Conservation (phyloP, 1,284 basidiomycete species). For the Sanguinoderma infundibulare region DNA sequence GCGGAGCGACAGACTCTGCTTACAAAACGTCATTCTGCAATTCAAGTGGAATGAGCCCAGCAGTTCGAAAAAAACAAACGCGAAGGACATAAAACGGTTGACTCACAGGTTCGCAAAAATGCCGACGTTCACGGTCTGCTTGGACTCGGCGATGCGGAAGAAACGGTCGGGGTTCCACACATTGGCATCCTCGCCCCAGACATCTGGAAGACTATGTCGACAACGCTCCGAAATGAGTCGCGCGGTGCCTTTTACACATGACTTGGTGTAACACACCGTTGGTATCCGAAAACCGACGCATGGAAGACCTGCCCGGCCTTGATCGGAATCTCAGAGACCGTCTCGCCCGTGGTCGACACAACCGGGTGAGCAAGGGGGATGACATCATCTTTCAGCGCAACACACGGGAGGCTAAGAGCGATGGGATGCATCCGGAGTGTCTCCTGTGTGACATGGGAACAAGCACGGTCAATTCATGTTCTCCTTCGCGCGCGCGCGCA, state of each 20-base stretch:
- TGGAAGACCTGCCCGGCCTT: constrained; percentile 42
- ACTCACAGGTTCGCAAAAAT: too few relatives aligned
- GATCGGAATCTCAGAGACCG: too few relatives aligned
- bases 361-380: constrained; percentile 45
- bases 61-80: too few relatives aligned
- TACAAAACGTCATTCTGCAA: constrained; percentile 16
- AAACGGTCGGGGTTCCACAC: too few relatives aligned
- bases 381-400: constrained; percentile 38
- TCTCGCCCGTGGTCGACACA: constrained; percentile 31
- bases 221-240: background rate
- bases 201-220: constrained; percentile 7
- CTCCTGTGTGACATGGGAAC: too few relatives aligned
- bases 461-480: too few relatives aligned
- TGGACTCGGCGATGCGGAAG: too few relatives aligned
- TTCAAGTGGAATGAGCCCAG: background rate
- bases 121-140: too few relatives aligned
- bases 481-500: too few relatives aligned
- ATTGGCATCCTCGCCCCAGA: too few relatives aligned
- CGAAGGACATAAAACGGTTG: constrained; percentile 27
- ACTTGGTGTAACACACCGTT: constrained; percentile 33
- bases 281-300: constrained; percentile 35
- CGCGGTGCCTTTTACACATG: background rate
- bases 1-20: background rate
- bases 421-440: too few relatives aligned
- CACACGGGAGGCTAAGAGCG: constrained; percentile 33